Conservation (phyloP, 2,329 filamentous ascomycete species). For the Botrytis squamosa region DNA sequence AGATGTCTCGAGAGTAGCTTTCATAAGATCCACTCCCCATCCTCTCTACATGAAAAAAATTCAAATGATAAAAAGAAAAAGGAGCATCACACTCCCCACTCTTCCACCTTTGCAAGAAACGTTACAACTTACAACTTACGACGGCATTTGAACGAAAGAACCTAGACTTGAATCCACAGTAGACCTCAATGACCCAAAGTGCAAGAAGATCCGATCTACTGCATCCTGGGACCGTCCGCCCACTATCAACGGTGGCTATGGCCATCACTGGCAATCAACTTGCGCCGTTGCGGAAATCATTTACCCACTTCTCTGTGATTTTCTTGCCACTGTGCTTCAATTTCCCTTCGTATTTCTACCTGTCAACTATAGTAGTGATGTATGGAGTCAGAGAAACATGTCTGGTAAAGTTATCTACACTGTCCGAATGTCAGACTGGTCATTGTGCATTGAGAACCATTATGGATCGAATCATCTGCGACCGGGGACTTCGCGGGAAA, state of each 20-base stretch:
- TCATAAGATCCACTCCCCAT: background rate
- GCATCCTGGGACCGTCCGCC: slow-evolving; percentile 1
- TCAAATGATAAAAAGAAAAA: background rate
- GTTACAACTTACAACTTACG: background rate
- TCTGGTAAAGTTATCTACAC: background rate
- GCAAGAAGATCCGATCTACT: slow-evolving; percentile 14
- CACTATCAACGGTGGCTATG: slow-evolving; percentile 6
- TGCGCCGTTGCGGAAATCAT: background rate
- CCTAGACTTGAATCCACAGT: background rate
- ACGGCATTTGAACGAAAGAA: background rate
- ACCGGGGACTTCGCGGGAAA: background rate
- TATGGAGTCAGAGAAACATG: no score
- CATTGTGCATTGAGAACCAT: background rate
- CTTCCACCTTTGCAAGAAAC: background rate
- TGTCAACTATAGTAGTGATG: background rate
- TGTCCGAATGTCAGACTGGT: background rate
- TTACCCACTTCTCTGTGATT: background rate
- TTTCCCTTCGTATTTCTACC: background rate
- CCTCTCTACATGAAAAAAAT: background rate
- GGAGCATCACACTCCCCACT: background rate
- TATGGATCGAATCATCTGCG: background rate
- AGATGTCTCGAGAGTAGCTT: background rate
- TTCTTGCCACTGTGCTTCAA: background rate
- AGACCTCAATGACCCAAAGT: background rate
- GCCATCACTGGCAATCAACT: background rate